A percentile compares a stretch with the other conserved stretches of the same genome.
Evolutionary conservation across 2,329 filamentous ascomycete species (phyloP).

Genomic region (Aspergillus sp.): DNA sequence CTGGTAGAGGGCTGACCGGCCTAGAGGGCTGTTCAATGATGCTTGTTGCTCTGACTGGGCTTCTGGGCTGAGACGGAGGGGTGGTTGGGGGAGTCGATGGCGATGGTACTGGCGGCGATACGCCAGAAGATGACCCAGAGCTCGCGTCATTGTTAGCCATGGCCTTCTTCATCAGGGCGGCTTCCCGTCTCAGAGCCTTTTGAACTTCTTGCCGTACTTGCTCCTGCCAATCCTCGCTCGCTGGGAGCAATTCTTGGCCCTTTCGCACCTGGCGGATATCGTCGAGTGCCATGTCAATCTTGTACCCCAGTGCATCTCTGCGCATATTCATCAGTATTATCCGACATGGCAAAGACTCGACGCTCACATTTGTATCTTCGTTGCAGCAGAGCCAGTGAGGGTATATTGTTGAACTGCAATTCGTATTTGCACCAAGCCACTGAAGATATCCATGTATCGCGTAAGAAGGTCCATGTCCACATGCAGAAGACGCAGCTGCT

Average conservation of each 20-base stretch:
- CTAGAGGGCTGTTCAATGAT: background rate
- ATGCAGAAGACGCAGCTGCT: background rate
- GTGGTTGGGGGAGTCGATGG: background rate
- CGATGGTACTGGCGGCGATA: background rate
- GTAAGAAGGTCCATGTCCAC: background rate
- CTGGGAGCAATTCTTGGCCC: background rate
- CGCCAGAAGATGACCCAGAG: background rate
- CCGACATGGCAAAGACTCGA: background rate
- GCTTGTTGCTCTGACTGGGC: background rate
- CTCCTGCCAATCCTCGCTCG: background rate
- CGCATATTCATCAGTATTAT: background rate
- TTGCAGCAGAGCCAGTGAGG: background rate
- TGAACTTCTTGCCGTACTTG: background rate
- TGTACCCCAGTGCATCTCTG: background rate
- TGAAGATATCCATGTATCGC: background rate
- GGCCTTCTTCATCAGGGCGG: background rate
- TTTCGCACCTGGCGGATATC: background rate
- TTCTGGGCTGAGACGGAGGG: background rate
- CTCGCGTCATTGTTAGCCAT: background rate
- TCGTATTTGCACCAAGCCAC: background rate
- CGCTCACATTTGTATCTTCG: background rate
- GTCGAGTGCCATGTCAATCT: accelerated
- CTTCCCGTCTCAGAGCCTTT: background rate
- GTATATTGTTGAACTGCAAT: background rate
- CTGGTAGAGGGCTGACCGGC: too few species aligned